Conservation (phyloP, 345 rosid genomes). For the Odontarrhena argentea region DNA sequence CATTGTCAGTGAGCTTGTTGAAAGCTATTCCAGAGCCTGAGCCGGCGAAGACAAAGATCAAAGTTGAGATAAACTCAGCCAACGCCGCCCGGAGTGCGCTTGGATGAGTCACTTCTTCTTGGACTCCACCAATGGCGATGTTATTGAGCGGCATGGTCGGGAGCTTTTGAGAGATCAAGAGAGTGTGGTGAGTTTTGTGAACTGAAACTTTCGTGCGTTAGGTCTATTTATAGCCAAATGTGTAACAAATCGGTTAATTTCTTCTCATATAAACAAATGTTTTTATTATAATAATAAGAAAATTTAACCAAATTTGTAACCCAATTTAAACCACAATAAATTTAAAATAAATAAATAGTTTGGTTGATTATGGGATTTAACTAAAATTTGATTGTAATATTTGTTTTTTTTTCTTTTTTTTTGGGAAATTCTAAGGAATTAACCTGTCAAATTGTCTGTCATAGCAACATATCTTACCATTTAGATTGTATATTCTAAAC, state of each 20-base stretch:
- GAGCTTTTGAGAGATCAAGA: conserved; percentile 9
- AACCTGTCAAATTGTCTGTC: conserved; percentile 1
- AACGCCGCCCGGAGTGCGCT: conserved; percentile 71
- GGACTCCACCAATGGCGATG: conserved; percentile 77
- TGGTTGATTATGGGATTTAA: no score
- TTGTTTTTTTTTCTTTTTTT: background rate
- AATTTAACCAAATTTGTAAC: no score
- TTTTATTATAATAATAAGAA: no score
- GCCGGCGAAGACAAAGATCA: conserved; percentile 88
- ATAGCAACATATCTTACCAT: background rate
- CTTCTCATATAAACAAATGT: background rate
- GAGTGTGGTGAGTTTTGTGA: background rate
- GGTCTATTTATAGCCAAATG: conserved; percentile 28
- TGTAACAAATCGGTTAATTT: background rate
- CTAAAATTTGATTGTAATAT: background rate
- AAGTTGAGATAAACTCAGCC: conserved; percentile 86
- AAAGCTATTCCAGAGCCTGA: conserved; percentile 93
- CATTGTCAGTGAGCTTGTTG: conserved; percentile 71
- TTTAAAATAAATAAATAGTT: no score
- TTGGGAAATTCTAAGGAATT: background rate
- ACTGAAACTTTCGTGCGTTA: conserved; percentile 21
- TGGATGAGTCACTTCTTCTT: conserved; percentile 65
- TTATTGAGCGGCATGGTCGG: conserved; percentile 76
- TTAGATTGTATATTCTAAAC: conserved; percentile 5
- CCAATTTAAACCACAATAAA: no score